These are phyloP conservation scores for Rusavskia elegans DNA, from an alignment of 495 filamentous ascomycete species.

Conservation along the genomic window DNA sequence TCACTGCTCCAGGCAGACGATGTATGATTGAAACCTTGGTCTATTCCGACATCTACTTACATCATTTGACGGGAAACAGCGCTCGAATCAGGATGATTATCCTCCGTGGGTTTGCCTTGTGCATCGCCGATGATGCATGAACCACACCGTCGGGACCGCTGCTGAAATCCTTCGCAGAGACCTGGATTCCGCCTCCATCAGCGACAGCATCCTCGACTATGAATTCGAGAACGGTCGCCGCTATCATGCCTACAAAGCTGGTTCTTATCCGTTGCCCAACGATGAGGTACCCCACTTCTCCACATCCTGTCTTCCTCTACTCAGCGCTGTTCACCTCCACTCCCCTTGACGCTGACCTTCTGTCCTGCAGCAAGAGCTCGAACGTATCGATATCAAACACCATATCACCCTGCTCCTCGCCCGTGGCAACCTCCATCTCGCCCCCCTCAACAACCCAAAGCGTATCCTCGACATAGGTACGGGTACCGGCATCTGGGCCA, in stretches of 20 bases:
- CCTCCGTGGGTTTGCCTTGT: background rate
- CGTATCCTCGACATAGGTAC: conserved; percentile 52
- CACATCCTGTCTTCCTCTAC: background rate
- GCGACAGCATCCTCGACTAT: conserved; percentile 33
- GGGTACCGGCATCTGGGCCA: conserved; percentile 59
- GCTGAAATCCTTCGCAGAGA: background rate
- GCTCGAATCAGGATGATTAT: conserved; percentile 5
- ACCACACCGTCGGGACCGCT: background rate
- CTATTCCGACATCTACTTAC: background rate
- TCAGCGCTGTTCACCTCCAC: background rate
- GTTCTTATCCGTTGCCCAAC: conserved; percentile 40
- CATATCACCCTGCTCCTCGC: conserved; percentile 40
- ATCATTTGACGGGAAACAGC: conserved; percentile 1
- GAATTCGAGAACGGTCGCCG: conserved; percentile 38
- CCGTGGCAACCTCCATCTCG: conserved; percentile 36
- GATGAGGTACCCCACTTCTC: conserved; percentile 24
- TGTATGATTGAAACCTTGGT: background rate
- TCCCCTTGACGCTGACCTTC: background rate
- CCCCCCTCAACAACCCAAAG: conserved; percentile 38
- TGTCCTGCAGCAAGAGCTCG: conserved; percentile 23
- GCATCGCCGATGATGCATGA: background rate
- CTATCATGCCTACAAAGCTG: conserved; percentile 42
- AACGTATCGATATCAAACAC: conserved; percentile 44
- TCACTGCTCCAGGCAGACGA: conserved; percentile 13
- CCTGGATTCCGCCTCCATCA: conserved; percentile 21